phyloP scores from a whole-genome alignment of 768 basidiomycete species.

The Chlorophyllum brunneum region DNA sequence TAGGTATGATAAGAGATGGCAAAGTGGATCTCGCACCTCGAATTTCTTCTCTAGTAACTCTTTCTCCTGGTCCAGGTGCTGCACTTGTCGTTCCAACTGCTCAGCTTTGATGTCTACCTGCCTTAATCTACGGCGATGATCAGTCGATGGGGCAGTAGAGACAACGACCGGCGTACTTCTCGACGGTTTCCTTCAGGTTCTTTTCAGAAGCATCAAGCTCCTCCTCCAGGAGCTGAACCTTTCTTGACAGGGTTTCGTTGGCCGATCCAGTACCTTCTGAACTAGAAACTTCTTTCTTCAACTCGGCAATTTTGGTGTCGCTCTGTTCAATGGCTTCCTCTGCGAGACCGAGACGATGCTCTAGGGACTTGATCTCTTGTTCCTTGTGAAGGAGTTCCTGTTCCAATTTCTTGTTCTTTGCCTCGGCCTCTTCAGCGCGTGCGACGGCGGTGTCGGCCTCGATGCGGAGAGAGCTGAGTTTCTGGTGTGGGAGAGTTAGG shows the following conservation, averaged over 20 bases:
- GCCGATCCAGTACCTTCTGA: constrained; percentile 73
- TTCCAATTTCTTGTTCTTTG: constrained; percentile 73
- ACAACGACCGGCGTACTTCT: constrained; percentile 65
- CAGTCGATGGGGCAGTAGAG: neutral
- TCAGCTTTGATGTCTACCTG: constrained; percentile 99
- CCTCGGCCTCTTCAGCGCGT: constrained; percentile 88
- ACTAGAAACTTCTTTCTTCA: constrained; percentile 48
- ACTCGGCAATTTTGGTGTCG: constrained; percentile 60
- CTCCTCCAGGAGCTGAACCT: constrained; percentile 90
- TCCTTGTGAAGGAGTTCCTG: constrained; percentile 76
- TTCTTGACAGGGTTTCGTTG: constrained; percentile 72
- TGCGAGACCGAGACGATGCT: constrained; percentile 60
- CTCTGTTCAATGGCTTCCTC: constrained; percentile 69
- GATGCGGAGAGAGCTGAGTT: constrained; percentile 69
- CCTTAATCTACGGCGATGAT: constrained; percentile 56
- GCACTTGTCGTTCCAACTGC: constrained; percentile 92
- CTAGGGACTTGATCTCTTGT: constrained; percentile 79
- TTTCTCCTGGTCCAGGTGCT: constrained; percentile 84
- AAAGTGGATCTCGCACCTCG: constrained; percentile 54
- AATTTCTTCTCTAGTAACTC: constrained; percentile 93
- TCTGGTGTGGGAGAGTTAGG: constrained; percentile 35
- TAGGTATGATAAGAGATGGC: neutral
- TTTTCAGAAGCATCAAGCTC: constrained; percentile 95
- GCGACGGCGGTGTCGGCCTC: constrained; percentile 81
- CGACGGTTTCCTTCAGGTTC: constrained; percentile 93